Evolutionary conservation across 768 basidiomycete species (phyloP).

Genomic region (Hygrophorus russula): DNA sequence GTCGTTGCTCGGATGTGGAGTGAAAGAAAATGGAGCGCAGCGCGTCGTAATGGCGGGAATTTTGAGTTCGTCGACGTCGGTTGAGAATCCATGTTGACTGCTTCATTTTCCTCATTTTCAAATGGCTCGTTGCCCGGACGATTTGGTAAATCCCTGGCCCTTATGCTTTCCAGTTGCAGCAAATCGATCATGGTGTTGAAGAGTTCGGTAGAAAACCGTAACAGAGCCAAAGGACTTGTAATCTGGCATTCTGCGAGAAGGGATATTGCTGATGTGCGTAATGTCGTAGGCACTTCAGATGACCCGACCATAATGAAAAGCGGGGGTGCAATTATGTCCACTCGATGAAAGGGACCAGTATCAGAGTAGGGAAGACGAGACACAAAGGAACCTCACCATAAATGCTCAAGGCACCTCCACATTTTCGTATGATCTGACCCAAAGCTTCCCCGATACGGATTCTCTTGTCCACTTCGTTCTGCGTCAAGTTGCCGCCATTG

Average conservation of each 20-base stretch:
- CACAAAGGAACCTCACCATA: constrained; percentile 32
- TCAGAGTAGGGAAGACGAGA: neutral
- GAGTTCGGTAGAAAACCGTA: constrained; percentile 53
- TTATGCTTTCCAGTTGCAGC: constrained; percentile 49
- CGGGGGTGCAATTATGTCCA: constrained; percentile 58
- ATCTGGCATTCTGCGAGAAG: constrained; percentile 68
- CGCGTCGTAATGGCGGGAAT: constrained; percentile 73
- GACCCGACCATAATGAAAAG: constrained; percentile 56
- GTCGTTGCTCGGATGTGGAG: constrained; percentile 54
- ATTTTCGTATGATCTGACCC: constrained; percentile 60
- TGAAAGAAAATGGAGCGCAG: constrained; percentile 75
- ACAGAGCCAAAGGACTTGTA: constrained; percentile 48
- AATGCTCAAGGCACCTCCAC: constrained; percentile 53
- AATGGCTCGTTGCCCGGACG: constrained; percentile 1
- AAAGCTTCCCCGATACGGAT: constrained; percentile 82
- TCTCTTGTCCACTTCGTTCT: constrained; percentile 60
- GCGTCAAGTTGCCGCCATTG: constrained; percentile 31
- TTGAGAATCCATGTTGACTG: constrained; percentile 37
- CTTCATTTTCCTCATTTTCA: constrained; percentile 8
- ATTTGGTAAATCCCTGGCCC: constrained; percentile 14
- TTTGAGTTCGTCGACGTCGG: constrained; percentile 52
- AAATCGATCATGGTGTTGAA: constrained; percentile 65
- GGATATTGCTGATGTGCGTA: constrained; percentile 50
- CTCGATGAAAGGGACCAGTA: constrained; percentile 24
- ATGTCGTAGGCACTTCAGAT: constrained; percentile 50